These are phyloP conservation scores for Stylosanthes scabra DNA, from an alignment of 331 rosid species.

Conservation along the genomic window DNA sequence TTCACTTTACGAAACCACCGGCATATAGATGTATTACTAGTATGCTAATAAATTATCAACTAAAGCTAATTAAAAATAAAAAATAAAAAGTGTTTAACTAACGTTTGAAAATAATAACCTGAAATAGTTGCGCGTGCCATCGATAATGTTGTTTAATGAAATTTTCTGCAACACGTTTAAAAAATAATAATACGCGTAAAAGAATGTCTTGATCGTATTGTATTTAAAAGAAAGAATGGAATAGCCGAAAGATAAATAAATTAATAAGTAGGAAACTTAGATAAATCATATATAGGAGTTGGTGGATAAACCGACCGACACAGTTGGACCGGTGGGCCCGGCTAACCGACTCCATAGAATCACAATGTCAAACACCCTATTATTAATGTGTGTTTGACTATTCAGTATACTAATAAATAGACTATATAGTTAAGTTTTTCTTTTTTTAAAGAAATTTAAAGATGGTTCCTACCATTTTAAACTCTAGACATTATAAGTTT, in stretches of 20 bases:
- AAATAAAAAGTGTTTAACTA: too few relatives aligned
- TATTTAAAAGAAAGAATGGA: not conserved
- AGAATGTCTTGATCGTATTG: not conserved
- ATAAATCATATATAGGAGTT: too few relatives aligned
- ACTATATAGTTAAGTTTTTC: too few relatives aligned
- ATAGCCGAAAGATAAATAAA: not conserved
- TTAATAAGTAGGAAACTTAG: not conserved
- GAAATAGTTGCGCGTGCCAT: constrained; percentile 1
- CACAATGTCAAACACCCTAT: constrained; percentile 2
- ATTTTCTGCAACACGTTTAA: not conserved
- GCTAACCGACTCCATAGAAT: constrained; percentile 7
- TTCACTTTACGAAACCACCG: not conserved
- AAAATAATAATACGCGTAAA: not conserved
- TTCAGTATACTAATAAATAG: too few relatives aligned
- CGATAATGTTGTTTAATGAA: not conserved
- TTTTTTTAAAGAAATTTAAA: too few relatives aligned
- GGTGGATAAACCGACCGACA: constrained; percentile 3
- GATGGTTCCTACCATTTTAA: too few relatives aligned
- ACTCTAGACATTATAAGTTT: too few relatives aligned
- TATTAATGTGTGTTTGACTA: not conserved
- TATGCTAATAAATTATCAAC: not conserved
- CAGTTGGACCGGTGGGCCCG: constrained; percentile 27
- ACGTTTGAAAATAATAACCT: not conserved
- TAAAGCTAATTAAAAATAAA: too few relatives aligned
- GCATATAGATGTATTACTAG: not conserved